These are phyloP conservation scores for Heritiera littoralis DNA, from an alignment of 345 rosid genomes.

Conservation along the genomic window DNA sequence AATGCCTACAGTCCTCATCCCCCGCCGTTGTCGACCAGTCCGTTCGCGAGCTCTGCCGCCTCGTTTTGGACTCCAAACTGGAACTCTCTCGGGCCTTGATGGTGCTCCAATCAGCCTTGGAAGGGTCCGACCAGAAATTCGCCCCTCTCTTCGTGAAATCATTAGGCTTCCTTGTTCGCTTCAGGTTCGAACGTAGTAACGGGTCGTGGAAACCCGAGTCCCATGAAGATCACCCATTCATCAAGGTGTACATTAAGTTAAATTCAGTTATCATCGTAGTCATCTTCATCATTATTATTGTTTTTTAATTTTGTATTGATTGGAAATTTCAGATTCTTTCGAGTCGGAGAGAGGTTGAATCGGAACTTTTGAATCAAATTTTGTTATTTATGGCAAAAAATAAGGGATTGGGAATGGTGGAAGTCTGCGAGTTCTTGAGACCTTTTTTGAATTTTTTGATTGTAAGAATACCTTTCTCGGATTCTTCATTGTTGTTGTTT, in stretches of 20 bases:
- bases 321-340: slow-evolving; percentile 61
- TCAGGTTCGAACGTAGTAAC: slow-evolving; percentile 48
- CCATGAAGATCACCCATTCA: slow-evolving; percentile 75
- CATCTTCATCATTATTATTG: not conserved
- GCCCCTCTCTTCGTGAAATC: slow-evolving; percentile 62
- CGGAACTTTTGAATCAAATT: slow-evolving; percentile 72
- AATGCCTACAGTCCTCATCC: slow-evolving; percentile 63
- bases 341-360: slow-evolving; percentile 57
- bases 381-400: slow-evolving; percentile 57
- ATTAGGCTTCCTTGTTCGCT: slow-evolving; percentile 59
- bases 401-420: slow-evolving; percentile 50
- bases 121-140: slow-evolving; percentile 62
- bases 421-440: slow-evolving; percentile 76
- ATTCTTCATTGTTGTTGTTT: slow-evolving; percentile 47
- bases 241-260: slow-evolving; percentile 46
- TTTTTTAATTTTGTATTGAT: not conserved
- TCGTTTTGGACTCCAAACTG: slow-evolving; percentile 57
- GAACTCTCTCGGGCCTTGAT: slow-evolving; percentile 60
- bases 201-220: slow-evolving; percentile 54
- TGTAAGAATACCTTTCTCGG: slow-evolving; percentile 49
- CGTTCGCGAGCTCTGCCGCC: slow-evolving; percentile 84
- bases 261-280: slow-evolving; percentile 7
- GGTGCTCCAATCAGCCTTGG: slow-evolving; percentile 87
- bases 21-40: slow-evolving; percentile 83
- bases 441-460: slow-evolving; percentile 62